Base-by-base conservation (phyloP, 2,329 filamentous ascomycete genomes). In the Nothophaeocryptopus gaeumannii region DNA sequence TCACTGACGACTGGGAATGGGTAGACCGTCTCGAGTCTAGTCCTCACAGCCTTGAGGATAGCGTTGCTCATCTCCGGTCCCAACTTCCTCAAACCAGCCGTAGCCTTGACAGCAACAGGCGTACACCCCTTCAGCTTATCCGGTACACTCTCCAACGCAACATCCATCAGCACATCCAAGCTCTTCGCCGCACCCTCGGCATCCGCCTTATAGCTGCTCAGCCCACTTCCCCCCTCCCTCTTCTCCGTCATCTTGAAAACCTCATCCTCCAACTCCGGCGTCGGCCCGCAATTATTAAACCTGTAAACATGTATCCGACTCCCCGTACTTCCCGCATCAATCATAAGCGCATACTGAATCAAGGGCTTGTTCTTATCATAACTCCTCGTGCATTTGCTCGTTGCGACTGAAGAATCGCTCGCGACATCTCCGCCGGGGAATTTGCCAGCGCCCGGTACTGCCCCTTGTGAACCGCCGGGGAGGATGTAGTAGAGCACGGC, bases 281-380 rank as follows among this genome's bases (percentile, higher is more conserved):
- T 91, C 7, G 89, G 75, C 10, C 91, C 93, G 74, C 92, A 99
- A 76, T 97, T 97, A 79, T 97, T 97, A 82, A 97, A 99, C 68
- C 90, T 88, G 79, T 96, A 99, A 52, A 97, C 90, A 75, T 99
- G 95, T 68, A 99, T 96, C 63, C 93, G 87, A 53, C 93, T 97
- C 54, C 93, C 93, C 47, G 93, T 97, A 77, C 91, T 97, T 63
- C 93, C 93, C 40, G 93, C 93, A 72, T 99, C 93, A 66, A 99
- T 89, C 93, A 99, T 99, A 65, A 97, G 81, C 54, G 93, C 95
- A 75, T 97, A 99, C 69, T 99, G 93, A 55, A 96, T 85, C 59
- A 99, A 82, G 42, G 93, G 92, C 75, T 96, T 97, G 58, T 89
- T 86, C 65, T 87, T 84, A 63, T 89, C 89, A 74, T 81, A 85